A percentile compares a stretch with the other conserved stretches of the same genome.
Evolutionary conservation across 371 early-diverging fungal genomes (phyloP).

Genomic region (Synchytrium microbalum): DNA sequence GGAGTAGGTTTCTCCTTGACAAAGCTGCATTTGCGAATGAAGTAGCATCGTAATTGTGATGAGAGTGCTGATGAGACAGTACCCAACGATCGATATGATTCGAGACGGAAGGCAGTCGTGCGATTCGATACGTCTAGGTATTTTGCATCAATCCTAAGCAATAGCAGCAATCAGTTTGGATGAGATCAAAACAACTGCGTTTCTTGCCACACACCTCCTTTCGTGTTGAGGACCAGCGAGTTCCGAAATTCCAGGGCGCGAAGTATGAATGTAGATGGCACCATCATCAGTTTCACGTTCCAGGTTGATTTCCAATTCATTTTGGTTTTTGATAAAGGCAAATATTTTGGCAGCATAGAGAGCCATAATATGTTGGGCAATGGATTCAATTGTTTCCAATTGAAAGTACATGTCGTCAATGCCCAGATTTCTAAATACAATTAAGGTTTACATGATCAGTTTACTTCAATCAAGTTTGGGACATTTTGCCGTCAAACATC

Average conservation of each 20-base stretch:
- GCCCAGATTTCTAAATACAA: conserved; percentile 70
- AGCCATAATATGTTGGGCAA: conserved; percentile 92
- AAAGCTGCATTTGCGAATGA: conserved; percentile 86
- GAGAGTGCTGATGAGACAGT: conserved; percentile 73
- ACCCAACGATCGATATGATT: conserved; percentile 90
- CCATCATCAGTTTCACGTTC: conserved; percentile 83
- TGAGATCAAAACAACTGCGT: conserved; percentile 1
- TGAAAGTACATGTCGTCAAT: conserved; percentile 98
- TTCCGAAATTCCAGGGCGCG: conserved; percentile 86
- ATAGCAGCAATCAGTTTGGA: neutral
- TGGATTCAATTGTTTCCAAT: conserved; percentile 79
- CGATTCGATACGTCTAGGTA: conserved; percentile 79
- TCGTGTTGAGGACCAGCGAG: conserved; percentile 82
- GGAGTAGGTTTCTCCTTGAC: conserved; percentile 69
- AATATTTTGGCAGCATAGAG: conserved; percentile 92
- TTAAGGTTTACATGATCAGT: conserved; percentile 6
- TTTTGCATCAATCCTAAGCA: conserved; percentile 72
- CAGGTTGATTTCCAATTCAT: conserved; percentile 79
- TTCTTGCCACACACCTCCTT: conserved; percentile 26
- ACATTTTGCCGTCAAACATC: no score
- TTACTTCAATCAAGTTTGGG: neutral
- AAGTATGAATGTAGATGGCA: conserved; percentile 95
- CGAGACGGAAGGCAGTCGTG: conserved; percentile 77
- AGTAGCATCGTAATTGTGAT: conserved; percentile 92
- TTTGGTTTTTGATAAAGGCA: conserved; percentile 82